Evolutionary conservation across 2,329 filamentous ascomycete species (phyloP), one percentile per base, ranked within the genome.

Genomic region (Neonectria magnoliae): DNA sequence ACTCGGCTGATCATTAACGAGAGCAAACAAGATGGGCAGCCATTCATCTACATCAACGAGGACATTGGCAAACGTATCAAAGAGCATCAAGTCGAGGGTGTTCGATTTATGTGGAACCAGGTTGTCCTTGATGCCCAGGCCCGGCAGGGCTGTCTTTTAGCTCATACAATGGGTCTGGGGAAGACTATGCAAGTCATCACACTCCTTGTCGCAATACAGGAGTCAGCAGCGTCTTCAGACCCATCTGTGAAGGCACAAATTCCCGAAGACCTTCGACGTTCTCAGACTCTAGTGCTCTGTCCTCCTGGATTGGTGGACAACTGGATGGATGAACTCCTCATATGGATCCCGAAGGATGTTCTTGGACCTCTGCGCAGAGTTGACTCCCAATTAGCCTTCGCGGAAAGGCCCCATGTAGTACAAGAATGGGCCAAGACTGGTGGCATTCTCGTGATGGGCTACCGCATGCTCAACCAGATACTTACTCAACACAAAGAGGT

Each of bases 181-280:
- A 98, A 97, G 81, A 97, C 94, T 0, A 93, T 97, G 90, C 94
- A 97, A 80, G 88, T 93, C 6, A 93, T 97, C 64, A 92, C 93
- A 1, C 81, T 97, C n/a, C 85, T 98, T 6, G 85, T 92, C 16
- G 90, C 92, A 0, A 87, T 97, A 65, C 84, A 89, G 5, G 86
- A 92, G 69, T 88, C 93, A 3, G 84, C 88, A 4, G 75, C 76
- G 20, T 94, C 91, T 0, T 31, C 76, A 0, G 86, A 94, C 58
- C 77, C 80, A 1, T 76, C 81, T 0, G 80, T 95, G 6, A 79
- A 78, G 3, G 81, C 81, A 0, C 93, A 97, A 76, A 86, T 98
- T 33, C 93, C 94, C 0, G 66, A 83, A 13, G 81, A 86, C 41
- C 81, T 97, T 52, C 87, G 85, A 52, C 74, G 81, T 20, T 88